Base-by-base conservation (phyloP, 371 early-diverging fungal species). In the Mortierella sp. region DNA sequence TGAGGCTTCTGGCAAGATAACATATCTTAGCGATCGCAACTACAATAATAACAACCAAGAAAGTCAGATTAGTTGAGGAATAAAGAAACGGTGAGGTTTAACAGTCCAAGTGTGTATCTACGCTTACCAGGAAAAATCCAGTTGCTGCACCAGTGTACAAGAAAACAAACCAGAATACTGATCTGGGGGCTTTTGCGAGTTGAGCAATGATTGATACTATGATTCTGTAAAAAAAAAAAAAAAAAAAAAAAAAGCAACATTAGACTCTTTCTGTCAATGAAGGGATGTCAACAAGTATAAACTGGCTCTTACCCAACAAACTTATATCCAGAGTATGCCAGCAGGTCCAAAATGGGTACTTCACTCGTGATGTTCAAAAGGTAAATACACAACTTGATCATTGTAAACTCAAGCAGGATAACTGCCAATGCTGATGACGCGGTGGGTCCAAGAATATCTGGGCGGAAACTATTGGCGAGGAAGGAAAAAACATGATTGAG, bases 291-390 rank as follows among this genome's bases (percentile, higher is more conserved):
- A 36, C 36, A 36, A 36, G 36, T 4, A 36, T 36, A 36, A 5
- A 6, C 36, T 6, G 36, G 36, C 36, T 6, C 41, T 81, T 84
- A 92, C 92, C 93, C 92, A 48, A 98, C 93, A 88, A 97, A 99
- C 85, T 99, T 98, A 86, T 99, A 99, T 8, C 99, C 98, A 77
- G 94, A 93, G 83, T 95, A 97, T 19, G 96, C 90, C 45, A 98
- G 76, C 57, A 97, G 83, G 78, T 98, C 99, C 69, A 98, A 77
- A 67, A 96, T 88, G 11, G 94, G 91, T n/a, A 92, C 91, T 63
- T 97, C 95, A n/a, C 91, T 89, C 5, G 92, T 86, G 64, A 98
- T 94, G 70, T 91, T 96, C 61, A 99, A 85, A 69, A 99, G 88
- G 78, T 98, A 99, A 74, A 92, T 93, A 7, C 95, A 94, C 45